These are phyloP conservation scores for Echites panduratus DNA, from an alignment of 257 asterid genomes.

Conservation along the genomic window DNA sequence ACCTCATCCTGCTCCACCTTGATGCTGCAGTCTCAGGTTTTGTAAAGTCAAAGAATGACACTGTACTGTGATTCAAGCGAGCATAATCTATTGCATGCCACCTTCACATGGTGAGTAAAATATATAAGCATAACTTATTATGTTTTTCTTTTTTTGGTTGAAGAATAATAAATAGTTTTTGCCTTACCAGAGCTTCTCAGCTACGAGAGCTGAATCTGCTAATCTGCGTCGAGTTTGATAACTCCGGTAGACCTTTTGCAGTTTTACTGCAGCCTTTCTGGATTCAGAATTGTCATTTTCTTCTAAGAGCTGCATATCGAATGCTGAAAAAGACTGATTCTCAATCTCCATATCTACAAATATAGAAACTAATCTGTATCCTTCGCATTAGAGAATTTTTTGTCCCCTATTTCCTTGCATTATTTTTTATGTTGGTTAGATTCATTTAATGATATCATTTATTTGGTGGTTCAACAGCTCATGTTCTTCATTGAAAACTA, in stretches of 20 bases:
- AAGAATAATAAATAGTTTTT: neutral
- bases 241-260: slow-evolving; percentile 35
- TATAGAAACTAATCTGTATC: neutral
- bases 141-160: slow-evolving; percentile 9
- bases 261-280: slow-evolving; percentile 21
- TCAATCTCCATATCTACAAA: slow-evolving; percentile 1
- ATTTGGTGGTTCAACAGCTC: slow-evolving; percentile 11
- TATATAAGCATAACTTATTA: neutral
- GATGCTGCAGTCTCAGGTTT: slow-evolving; percentile 29
- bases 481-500: neutral
- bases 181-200: slow-evolving; percentile 33
- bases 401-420: neutral
- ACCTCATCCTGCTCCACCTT: slow-evolving; percentile 26
- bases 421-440: neutral
- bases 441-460: slow-evolving; percentile 6
- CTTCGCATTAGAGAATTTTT: neutral
- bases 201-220: slow-evolving; percentile 33
- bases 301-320: neutral
- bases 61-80: slow-evolving; percentile 10
- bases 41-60: slow-evolving; percentile 23
- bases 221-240: slow-evolving; percentile 31
- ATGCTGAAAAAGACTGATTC: neutral
- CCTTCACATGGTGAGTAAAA: slow-evolving; percentile 8
- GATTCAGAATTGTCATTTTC: slow-evolving; percentile 9
- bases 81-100: slow-evolving; percentile 22